Evolutionary conservation across 1,284 basidiomycete species (phyloP).

Genomic region (Cutaneotrichosporon cutaneum): DNA sequence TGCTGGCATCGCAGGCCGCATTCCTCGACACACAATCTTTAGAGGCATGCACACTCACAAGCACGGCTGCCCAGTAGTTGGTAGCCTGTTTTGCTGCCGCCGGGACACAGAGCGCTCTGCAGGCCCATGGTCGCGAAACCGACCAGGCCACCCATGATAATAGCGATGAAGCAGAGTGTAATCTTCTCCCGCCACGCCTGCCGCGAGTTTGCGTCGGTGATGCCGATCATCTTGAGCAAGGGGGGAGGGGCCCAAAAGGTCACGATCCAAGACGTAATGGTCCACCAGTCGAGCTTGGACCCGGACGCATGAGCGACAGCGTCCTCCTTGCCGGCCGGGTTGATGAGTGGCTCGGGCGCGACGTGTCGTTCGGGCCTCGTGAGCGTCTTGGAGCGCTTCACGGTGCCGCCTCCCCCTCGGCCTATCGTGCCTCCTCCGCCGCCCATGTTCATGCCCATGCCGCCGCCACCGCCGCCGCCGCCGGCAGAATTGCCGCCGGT

Average conservation of each 20-base stretch:
- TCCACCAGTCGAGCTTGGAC: slow-evolving; percentile 65
- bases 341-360: slow-evolving; percentile 90
- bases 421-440: slow-evolving; percentile 4
- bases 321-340: slow-evolving; percentile 54
- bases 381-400: slow-evolving; percentile 81
- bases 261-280: slow-evolving; percentile 70
- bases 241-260: slow-evolving; percentile 89
- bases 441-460: background rate
- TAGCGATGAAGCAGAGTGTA: slow-evolving; percentile 82
- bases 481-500: slow-evolving; percentile 2
- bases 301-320: slow-evolving; percentile 34
- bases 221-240: slow-evolving; percentile 69
- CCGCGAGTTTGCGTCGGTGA: slow-evolving; percentile 71
- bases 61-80: slow-evolving; percentile 39
- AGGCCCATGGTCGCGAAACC: slow-evolving; percentile 95
- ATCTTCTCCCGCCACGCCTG: slow-evolving; percentile 99
- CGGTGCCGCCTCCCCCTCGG: slow-evolving; percentile 27
- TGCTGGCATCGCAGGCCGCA: background rate
- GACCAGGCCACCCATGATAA: slow-evolving; percentile 72
- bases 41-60: slow-evolving; percentile 32
- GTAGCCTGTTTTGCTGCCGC: slow-evolving; percentile 38
- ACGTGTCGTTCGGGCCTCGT: slow-evolving; percentile 93
- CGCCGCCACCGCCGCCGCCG: background rate
- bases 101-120: slow-evolving; percentile 86
- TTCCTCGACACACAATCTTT: background rate